A percentile compares a stretch with the other conserved stretches of the same genome.
Conservation (phyloP, 176 grass and related monocot species). For the Zea luxurians region DNA sequence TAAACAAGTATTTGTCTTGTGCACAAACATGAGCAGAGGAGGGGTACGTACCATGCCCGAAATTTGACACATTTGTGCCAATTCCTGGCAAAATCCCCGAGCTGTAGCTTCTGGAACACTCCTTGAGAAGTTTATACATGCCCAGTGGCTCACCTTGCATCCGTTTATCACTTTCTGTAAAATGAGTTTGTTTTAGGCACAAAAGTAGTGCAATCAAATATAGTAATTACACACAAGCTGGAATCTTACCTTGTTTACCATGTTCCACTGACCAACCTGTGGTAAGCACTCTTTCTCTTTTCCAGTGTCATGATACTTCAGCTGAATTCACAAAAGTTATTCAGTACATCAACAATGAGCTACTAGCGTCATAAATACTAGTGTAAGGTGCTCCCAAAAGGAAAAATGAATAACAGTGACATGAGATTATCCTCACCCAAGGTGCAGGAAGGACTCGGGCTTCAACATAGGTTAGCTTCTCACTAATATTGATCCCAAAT, state of each 20-base stretch:
- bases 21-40: constrained; percentile 14
- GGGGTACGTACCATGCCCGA: constrained; percentile 85
- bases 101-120: constrained; percentile 95
- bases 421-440: constrained; percentile 57
- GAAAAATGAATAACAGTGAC: constrained; percentile 16
- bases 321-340: constrained; percentile 42
- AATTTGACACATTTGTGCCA: constrained; percentile 96
- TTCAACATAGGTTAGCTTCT: constrained; percentile 94
- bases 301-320: constrained; percentile 93
- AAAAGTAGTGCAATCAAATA: not conserved
- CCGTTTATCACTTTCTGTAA: constrained; percentile 98
- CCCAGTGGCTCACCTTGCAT: constrained; percentile 86
- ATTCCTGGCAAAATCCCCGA: constrained; percentile 89
- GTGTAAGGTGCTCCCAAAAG: not conserved
- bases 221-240: not conserved
- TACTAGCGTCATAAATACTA: constrained; percentile 17
- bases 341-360: constrained; percentile 13
- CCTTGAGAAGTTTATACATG: constrained; percentile 97
- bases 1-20: not conserved
- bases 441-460: constrained; percentile 97
- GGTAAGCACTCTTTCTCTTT: constrained; percentile 99
- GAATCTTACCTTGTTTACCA: constrained; percentile 90
- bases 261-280: constrained; percentile 99
- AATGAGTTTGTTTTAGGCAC: constrained; percentile 4
- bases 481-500: constrained; percentile 96